Percentiles rank a stretch among this genome's conserved stretches.
phyloP scores from a whole-genome alignment of 108 stramenopile genomes.

The Cylindrotheca closterium region DNA sequence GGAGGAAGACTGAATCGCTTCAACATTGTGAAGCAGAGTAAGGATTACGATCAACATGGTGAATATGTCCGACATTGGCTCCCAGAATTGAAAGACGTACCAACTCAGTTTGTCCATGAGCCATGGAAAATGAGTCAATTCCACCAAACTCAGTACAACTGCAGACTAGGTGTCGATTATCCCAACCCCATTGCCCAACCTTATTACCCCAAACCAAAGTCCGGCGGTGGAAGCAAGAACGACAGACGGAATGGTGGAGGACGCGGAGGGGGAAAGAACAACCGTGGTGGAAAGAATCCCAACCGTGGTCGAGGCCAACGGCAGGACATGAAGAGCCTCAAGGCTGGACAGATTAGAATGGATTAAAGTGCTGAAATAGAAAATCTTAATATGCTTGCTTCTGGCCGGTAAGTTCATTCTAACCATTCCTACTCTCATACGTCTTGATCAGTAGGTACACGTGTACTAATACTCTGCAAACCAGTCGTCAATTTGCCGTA shows the following conservation, averaged over 20 bases:
- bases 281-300: constrained; percentile 40
- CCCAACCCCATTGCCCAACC: constrained; percentile 78
- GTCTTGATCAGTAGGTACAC: too few relatives aligned
- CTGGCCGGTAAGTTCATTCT: too few relatives aligned
- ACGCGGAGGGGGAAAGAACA: constrained; percentile 22
- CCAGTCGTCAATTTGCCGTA: too few relatives aligned
- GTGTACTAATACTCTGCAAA: too few relatives aligned
- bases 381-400: too few relatives aligned
- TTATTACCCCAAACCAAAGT: constrained; percentile 35
- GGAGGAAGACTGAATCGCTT: constrained; percentile 92
- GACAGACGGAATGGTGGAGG: constrained; percentile 27
- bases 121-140: constrained; percentile 90
- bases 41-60: constrained; percentile 94
- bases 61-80: constrained; percentile 95
- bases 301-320: constrained; percentile 68
- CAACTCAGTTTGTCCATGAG: constrained; percentile 73
- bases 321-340: constrained; percentile 83
- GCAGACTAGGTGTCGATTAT: constrained; percentile 78
- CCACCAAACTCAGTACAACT: constrained; percentile 70
- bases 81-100: constrained; percentile 87
- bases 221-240: constrained; percentile 35
- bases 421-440: too few relatives aligned
- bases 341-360: constrained; percentile 44
- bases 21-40: constrained; percentile 94
- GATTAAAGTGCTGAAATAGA: too few relatives aligned